Base-by-base conservation (phyloP, 192 early-diverging fungal species). In the Podila verticillata region DNA sequence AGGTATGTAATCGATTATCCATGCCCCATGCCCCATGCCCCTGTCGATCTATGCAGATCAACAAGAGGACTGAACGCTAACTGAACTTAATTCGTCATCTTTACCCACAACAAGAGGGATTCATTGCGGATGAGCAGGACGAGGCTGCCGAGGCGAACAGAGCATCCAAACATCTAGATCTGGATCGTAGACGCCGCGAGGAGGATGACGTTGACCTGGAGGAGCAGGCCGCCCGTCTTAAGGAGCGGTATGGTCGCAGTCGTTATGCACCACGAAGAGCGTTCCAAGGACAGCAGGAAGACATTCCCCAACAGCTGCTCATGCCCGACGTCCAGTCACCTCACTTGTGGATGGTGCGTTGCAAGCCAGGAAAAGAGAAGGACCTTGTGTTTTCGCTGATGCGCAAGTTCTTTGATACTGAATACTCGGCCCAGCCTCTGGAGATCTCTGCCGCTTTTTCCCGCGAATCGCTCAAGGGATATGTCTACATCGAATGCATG, bases 401-500 rank as follows among this genome's bases (percentile, higher is more conserved):
- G 87, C 84, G 93, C 28, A 89, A 92, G 56, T 91, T 87, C 72
- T 89, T 94, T 67, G 91, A 96, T 57, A 83, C 88, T 34, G 85
- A 92, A 56, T 82, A 88, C 63, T 81, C 85, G 9, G 86, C 80
- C 44, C 84, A 87, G 56, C 91, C 92, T 44, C 57, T 91, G 44
- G 88, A 92, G 13, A 95, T 98, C 48, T 87, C 89, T 28, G 95
- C 96, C 28, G 91, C 86, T 17, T 97, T 97, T 78, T 87, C 86
- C 54, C 87, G 96, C 57, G 96, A 98, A 59, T 90, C 92, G 5
- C 77, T 97, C 30, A 86, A 90, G 56, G 98, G 97, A 3, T 97
- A 95, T 81, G 85, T 99, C 13, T 99, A 99, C 73, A 85, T 99
- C 44, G 98, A 99, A 81, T 92, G 97, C 9, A 71, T 86, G 49